Evolutionary conservation across 129 eudicot species (phyloP), one percentile per base, ranked within the genome.

Genomic region (Deinandra increscens): DNA sequence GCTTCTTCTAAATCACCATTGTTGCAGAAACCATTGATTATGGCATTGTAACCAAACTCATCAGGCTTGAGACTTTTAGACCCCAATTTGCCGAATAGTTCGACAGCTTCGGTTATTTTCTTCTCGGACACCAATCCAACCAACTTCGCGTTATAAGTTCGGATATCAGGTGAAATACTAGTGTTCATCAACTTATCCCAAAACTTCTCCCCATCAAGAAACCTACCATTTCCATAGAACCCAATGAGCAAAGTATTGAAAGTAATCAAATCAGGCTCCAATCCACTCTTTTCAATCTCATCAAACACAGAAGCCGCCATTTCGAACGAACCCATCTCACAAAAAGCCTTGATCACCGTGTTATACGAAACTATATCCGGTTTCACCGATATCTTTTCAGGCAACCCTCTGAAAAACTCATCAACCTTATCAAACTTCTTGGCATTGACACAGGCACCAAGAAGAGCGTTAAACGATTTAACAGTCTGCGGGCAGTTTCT

Each of bases 311-410:
- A 3, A 18, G 58, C 9, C 0, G 89, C 89, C 10, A 31, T 31
- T 50, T 85, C 91, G 11, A 74, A 53, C 10, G 33, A 74, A 10
- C 87, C 87, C 83, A 69, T 66, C 42, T 79, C 79, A 38, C 89
- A 83, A 29, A 77, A 53, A 2, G 82, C 91, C 44, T 77, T 76
- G 31, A 85, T 77, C 20, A 70, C 75, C 0, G 78, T 81, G 38
- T 81, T 85, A 33, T 83, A 88, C 19, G 96, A 83, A 9, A 83
- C 78, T 0, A 64, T 9, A 64, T 85, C 81, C 1, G 83, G 83
- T 9, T 62, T 64, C 39, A 85, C 60, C 0, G 75, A 64, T 9
- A 81, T 34, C 48, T 81, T 73, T 64, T 17, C 65, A 1, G 89
- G 89, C 13, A 85, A 26, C 55, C 81, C 84, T 2, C 54, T 44